Evolutionary conservation across 306 rosid species (phyloP).

Genomic region (Abrus pulchellus): DNA sequence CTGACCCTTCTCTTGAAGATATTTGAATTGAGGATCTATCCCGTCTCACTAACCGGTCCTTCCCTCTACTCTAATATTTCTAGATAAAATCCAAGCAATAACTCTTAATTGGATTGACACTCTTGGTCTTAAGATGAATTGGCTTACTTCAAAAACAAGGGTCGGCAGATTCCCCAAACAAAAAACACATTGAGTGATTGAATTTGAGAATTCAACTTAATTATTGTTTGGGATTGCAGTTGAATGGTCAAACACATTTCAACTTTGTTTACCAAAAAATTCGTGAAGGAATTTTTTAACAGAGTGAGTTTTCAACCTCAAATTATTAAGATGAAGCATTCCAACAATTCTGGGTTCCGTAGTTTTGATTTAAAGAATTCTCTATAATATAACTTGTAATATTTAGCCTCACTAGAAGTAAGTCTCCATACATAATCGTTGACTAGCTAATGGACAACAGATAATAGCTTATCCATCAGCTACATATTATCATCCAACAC

Average conservation of each 20-base stretch:
- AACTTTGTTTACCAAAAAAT: constrained; percentile 21
- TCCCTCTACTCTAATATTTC: neutral
- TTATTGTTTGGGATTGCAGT: neutral
- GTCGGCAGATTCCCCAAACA: neutral
- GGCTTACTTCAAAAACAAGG: neutral
- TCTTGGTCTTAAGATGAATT: neutral
- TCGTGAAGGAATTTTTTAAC: neutral
- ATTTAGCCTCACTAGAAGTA: constrained; percentile 7
- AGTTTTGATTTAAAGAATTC: neutral
- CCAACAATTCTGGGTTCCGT: neutral
- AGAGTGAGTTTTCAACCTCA: neutral
- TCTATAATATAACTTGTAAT: neutral
- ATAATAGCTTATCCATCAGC: constrained; percentile 13
- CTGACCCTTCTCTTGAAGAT: constrained; percentile 1
- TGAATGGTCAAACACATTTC: neutral
- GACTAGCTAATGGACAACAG: constrained; percentile 31
- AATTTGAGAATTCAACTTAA: neutral
- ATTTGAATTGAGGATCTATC: neutral
- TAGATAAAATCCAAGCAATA: constrained; percentile 3
- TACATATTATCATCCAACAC: constrained; percentile 1
- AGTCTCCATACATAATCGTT: neutral
- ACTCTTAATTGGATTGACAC: neutral
- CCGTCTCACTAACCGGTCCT: neutral
- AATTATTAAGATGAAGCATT: neutral
- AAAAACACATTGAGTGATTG: neutral